Evolutionary conservation across 1,284 basidiomycete genomes (phyloP).

Genomic region (Athelia psychrophila): DNA sequence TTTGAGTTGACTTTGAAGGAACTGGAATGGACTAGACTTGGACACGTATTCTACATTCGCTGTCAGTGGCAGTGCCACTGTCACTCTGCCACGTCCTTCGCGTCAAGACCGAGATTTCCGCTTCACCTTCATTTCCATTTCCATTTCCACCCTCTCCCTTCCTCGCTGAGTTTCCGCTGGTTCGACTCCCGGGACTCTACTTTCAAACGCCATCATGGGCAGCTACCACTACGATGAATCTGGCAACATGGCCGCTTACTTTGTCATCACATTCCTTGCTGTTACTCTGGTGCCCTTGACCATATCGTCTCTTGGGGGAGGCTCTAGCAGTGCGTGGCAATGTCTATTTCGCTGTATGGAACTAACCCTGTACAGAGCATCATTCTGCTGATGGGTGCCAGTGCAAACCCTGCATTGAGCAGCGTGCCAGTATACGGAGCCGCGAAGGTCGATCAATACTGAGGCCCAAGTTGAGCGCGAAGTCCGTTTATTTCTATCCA

Average conservation of each 20-base stretch:
- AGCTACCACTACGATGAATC: conserved; percentile 87
- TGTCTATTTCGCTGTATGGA: conserved; percentile 5
- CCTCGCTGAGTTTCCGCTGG: too few relatives aligned
- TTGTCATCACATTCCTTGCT: conserved; percentile 82
- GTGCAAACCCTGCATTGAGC: conserved; percentile 63
- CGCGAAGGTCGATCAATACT: conserved; percentile 42
- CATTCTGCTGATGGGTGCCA: conserved; percentile 48
- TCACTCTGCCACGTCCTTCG: background rate
- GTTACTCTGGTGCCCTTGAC: conserved; percentile 79
- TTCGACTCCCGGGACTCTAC: too few relatives aligned
- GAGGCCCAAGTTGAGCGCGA: conserved; percentile 40
- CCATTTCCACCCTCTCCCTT: too few relatives aligned
- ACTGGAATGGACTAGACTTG: too few relatives aligned
- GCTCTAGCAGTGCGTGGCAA: conserved; percentile 32
- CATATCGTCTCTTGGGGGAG: conserved; percentile 37
- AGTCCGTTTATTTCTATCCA: conserved; percentile 28
- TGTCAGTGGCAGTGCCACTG: too few relatives aligned
- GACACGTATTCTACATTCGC: too few relatives aligned
- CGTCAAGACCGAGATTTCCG: too few relatives aligned
- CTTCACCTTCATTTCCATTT: too few relatives aligned
- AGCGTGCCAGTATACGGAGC: conserved; percentile 46
- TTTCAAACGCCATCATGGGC: conserved; percentile 46
- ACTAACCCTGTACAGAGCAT: conserved; percentile 23
- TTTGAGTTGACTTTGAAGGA: too few relatives aligned
- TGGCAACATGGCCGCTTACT: conserved; percentile 88